These are phyloP conservation scores for Stagonosporopsis rhizophila DNA, from an alignment of 2,329 filamentous ascomycete species.

Conservation along the genomic window DNA sequence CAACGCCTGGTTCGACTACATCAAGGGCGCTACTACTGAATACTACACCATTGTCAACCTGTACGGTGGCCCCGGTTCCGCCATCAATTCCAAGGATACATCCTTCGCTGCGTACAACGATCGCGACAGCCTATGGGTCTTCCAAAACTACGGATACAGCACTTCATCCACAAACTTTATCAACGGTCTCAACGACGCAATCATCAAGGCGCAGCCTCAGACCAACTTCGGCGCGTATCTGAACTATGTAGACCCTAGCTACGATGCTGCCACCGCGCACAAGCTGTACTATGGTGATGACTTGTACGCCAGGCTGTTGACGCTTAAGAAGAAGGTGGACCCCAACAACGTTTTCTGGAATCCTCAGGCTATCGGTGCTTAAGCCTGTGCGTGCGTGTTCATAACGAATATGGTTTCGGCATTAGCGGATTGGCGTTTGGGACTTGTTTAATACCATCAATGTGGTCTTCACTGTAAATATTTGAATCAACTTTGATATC, in stretches of 20 bases:
- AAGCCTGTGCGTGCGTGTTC: background rate
- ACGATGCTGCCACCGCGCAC: slow-evolving; percentile 57
- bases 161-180: slow-evolving; percentile 45
- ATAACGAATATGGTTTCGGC: background rate
- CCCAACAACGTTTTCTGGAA: slow-evolving; percentile 50
- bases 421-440: slow-evolving; percentile 14
- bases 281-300: slow-evolving; percentile 57
- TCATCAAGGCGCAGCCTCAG: slow-evolving; percentile 48
- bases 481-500: background rate
- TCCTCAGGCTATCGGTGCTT: slow-evolving; percentile 47
- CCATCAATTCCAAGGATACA: slow-evolving; percentile 46
- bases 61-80: slow-evolving; percentile 48
- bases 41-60: slow-evolving; percentile 51
- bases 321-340: slow-evolving; percentile 52
- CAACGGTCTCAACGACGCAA: slow-evolving; percentile 52
- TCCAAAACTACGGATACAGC: slow-evolving; percentile 47
- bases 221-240: slow-evolving; percentile 59
- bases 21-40: slow-evolving; percentile 29
- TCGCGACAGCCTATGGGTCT: slow-evolving; percentile 47
- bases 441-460: background rate
- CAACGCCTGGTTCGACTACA: slow-evolving; percentile 42
- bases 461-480: slow-evolving; percentile 10
- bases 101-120: slow-evolving; percentile 47
- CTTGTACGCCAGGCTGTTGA: slow-evolving; percentile 43
- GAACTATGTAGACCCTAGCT: slow-evolving; percentile 62